Evolutionary conservation across 495 filamentous ascomycete species (phyloP).

Genomic region (Cercophora samala): DNA sequence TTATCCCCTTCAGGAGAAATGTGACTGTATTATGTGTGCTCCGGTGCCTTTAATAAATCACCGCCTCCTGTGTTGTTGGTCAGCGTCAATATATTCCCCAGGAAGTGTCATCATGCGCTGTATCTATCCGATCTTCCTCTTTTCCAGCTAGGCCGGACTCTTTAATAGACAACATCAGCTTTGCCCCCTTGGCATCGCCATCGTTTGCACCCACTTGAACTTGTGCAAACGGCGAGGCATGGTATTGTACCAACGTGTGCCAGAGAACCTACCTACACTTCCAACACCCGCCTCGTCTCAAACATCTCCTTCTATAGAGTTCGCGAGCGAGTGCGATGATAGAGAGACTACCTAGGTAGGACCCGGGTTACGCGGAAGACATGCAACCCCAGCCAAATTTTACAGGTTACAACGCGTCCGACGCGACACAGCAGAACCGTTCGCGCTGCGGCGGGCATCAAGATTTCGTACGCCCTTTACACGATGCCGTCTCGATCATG

Average conservation of each 20-base stretch:
- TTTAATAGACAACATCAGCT: not conserved
- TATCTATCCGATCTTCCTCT: not conserved
- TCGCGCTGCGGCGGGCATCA: not conserved
- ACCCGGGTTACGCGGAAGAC: not conserved
- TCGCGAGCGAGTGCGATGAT: not conserved
- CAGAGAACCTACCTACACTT: not conserved
- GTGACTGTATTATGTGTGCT: not conserved
- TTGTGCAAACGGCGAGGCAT: not conserved
- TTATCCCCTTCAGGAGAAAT: not conserved
- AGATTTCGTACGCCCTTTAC: not conserved
- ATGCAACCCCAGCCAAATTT: conserved; percentile 6
- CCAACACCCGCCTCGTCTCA: not conserved
- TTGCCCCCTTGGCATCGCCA: not conserved
- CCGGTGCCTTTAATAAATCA: no score
- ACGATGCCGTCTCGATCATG: not conserved
- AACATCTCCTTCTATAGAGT: not conserved
- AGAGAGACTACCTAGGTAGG: no score
- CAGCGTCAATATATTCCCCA: not conserved
- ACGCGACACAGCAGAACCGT: conserved; percentile 3
- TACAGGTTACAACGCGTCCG: not conserved
- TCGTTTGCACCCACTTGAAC: not conserved
- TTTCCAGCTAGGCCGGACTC: not conserved
- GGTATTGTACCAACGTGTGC: not conserved
- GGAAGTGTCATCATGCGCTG: not conserved
- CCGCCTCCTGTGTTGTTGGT: not conserved